phyloP scores from a whole-genome alignment of 495 filamentous ascomycete species.

The Hapsidospora chrysogenum region DNA sequence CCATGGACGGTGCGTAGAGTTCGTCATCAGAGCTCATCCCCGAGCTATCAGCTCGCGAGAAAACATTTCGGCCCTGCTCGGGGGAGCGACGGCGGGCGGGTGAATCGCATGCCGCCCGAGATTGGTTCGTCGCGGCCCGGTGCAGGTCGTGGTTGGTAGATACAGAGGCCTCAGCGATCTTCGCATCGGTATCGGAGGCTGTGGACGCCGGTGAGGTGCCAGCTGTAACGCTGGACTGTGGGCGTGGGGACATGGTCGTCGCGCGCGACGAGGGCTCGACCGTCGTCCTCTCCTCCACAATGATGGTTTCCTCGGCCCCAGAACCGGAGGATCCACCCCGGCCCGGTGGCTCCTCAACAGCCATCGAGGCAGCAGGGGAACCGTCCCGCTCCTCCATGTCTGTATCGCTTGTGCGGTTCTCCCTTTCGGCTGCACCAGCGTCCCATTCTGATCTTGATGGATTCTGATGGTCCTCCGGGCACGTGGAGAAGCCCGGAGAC shows the following conservation, averaged over 20 bases:
- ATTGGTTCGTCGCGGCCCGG: background rate
- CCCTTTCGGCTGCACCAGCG: background rate
- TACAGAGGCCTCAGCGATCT: too few species aligned
- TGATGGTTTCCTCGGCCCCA: background rate
- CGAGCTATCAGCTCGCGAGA: too few species aligned
- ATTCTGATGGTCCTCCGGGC: constrained; percentile 12
- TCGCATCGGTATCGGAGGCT: background rate
- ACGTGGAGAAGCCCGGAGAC: constrained; percentile 22
- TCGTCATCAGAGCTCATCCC: too few species aligned
- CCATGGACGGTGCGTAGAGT: constrained; percentile 27
- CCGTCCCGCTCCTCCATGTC: background rate
- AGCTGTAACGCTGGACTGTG: background rate
- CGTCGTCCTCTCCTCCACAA: background rate
- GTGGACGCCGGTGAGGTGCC: background rate
- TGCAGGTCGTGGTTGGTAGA: background rate
- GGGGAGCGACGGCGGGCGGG: background rate
- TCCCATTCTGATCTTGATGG: constrained; percentile 1
- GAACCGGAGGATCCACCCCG: background rate
- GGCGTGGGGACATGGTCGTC: background rate
- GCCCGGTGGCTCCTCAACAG: background rate
- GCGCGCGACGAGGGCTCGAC: background rate
- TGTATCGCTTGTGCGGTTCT: background rate
- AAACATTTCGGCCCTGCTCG: too few species aligned
- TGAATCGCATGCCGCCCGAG: background rate
- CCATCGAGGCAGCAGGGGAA: background rate